Evolutionary conservation across 495 filamentous ascomycete genomes (phyloP).

Genomic region (Clavariopsis aquatica): DNA sequence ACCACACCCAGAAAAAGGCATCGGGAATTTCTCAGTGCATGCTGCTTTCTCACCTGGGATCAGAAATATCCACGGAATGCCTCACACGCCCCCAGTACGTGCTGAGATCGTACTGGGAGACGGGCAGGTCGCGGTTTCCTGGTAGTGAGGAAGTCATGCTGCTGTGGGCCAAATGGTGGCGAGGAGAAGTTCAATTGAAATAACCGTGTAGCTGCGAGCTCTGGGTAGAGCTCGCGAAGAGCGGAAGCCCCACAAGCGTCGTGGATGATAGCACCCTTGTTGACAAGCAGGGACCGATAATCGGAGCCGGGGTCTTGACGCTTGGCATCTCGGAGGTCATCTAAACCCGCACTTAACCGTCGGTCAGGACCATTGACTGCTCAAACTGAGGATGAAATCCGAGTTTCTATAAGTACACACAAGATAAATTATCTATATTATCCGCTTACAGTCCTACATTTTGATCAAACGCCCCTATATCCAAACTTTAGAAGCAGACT

Average conservation of each 20-base stretch:
- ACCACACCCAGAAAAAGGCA: constrained; percentile 39
- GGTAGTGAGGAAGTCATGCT: constrained; percentile 88
- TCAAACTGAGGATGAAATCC: background rate
- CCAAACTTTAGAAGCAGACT: background rate
- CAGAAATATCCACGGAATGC: constrained; percentile 85
- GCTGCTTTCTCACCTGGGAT: constrained; percentile 78
- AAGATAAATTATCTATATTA: background rate
- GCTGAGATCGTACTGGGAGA: constrained; percentile 85
- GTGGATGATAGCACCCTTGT: background rate
- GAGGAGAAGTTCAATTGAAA: background rate
- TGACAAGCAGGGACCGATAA: background rate
- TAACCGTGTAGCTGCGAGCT: background rate
- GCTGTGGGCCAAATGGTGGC: background rate
- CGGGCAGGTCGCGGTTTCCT: constrained; percentile 79
- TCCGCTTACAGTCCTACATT: background rate
- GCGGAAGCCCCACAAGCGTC: background rate
- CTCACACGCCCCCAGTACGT: constrained; percentile 95
- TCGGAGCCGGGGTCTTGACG: background rate
- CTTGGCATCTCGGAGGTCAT: background rate
- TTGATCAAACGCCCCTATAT: background rate
- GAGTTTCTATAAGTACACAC: background rate
- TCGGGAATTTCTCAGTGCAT: constrained; percentile 33
- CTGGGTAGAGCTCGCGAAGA: background rate
- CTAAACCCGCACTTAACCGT: no score
- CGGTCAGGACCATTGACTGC: background rate